Evolutionary conservation across 768 basidiomycete species (phyloP).

Genomic region (Lactarius hatsudake): DNA sequence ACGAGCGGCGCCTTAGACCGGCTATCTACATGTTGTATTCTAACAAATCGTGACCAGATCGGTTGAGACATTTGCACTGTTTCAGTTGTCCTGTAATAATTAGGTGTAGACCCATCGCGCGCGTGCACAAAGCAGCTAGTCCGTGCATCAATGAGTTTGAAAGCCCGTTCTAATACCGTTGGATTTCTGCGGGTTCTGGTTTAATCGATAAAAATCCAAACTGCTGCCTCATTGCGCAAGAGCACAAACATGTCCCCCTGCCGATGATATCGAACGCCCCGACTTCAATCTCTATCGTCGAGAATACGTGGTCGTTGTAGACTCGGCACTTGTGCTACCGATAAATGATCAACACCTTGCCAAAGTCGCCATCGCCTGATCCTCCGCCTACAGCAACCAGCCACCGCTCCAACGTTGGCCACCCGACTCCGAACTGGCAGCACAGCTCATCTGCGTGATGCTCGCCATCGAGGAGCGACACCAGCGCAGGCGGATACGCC

Average conservation of each 20-base stretch:
- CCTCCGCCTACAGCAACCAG: slow-evolving; percentile 57
- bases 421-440: slow-evolving; percentile 76
- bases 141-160: too few relatives aligned
- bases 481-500: slow-evolving; percentile 55
- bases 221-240: neutral
- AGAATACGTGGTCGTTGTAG: neutral
- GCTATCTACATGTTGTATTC: too few relatives aligned
- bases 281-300: neutral
- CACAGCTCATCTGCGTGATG: slow-evolving; percentile 92
- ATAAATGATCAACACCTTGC: slow-evolving; percentile 75
- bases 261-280: neutral
- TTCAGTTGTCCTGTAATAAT: too few relatives aligned
- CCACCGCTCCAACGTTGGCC: slow-evolving; percentile 79
- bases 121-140: too few relatives aligned
- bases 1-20: too few relatives aligned
- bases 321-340: slow-evolving; percentile 37
- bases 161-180: too few relatives aligned
- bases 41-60: too few relatives aligned
- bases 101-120: too few relatives aligned
- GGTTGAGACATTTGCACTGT: too few relatives aligned
- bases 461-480: slow-evolving; percentile 74
- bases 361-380: slow-evolving; percentile 63
- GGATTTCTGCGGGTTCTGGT: too few relatives aligned
- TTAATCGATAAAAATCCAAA: too few relatives aligned
- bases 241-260: too few relatives aligned